Conservation (phyloP, 2,329 filamentous ascomycete genomes). For the Saccharata proteae region DNA sequence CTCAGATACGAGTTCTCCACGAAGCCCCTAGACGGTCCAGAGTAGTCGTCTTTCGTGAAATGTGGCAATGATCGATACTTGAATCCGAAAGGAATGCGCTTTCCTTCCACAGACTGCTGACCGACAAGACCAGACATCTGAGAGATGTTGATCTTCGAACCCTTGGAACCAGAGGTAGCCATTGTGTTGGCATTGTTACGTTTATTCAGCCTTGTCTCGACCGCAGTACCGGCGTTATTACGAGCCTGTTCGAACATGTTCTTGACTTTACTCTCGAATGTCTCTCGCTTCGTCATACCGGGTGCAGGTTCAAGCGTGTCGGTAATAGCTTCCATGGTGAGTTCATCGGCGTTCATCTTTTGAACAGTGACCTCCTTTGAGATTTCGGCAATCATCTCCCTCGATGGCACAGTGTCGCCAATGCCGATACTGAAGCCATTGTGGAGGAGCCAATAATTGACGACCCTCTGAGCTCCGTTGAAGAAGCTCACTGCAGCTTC, state of each 20-base stretch:
- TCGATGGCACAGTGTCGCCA: constrained; percentile 92
- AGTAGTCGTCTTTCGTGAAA: constrained; percentile 99
- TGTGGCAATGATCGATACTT: constrained; percentile 95
- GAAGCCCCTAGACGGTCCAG: constrained; percentile 89
- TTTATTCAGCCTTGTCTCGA: constrained; percentile 86
- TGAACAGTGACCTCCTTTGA: constrained; percentile 68
- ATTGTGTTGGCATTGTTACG: constrained; percentile 95
- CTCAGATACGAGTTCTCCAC: constrained; percentile 98
- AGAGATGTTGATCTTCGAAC: constrained; percentile 97
- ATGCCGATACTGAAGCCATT: constrained; percentile 97
- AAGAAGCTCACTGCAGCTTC: constrained; percentile 86
- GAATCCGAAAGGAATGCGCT: constrained; percentile 98
- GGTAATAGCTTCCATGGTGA: constrained; percentile 67
- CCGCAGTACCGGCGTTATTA: constrained; percentile 89
- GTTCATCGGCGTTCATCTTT: constrained; percentile 65
- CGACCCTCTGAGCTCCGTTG: constrained; percentile 85
- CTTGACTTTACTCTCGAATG: constrained; percentile 94
- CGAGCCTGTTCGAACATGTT: constrained; percentile 88
- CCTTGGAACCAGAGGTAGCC: constrained; percentile 94
- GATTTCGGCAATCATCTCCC: constrained; percentile 70
- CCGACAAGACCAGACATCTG: constrained; percentile 98
- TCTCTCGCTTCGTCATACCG: constrained; percentile 97
- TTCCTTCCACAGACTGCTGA: constrained; percentile 95
- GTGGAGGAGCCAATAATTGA: constrained; percentile 95
- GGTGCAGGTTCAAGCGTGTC: constrained; percentile 86